Conservation (phyloP, 2,329 filamentous ascomycete species). For the Xylariaceae sp. region DNA sequence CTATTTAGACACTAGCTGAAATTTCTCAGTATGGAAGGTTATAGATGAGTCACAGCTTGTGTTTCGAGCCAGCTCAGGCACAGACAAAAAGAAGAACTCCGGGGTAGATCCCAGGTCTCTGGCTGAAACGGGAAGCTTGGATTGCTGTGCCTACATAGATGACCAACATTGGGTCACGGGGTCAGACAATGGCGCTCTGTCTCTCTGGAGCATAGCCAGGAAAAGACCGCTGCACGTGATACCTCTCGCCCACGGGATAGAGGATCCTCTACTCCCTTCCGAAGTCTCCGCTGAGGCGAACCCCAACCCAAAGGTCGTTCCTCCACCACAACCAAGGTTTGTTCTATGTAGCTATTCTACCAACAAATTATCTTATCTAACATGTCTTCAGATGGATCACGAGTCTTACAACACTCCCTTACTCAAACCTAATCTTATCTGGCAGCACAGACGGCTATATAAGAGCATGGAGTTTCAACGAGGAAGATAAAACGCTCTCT, state of each 20-base stretch:
- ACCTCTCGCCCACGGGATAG: conserved; percentile 78
- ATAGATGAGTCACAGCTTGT: conserved; percentile 93
- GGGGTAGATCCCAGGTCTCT: conserved; percentile 45
- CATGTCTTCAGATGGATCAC: conserved; percentile 69
- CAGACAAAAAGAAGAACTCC: conserved; percentile 46
- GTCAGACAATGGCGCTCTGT: conserved; percentile 82
- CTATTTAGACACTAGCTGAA: conserved; percentile 1
- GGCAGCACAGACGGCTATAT: conserved; percentile 94
- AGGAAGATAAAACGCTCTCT: conserved; percentile 78
- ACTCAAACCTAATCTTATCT: conserved; percentile 83
- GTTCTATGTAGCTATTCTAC: neutral
- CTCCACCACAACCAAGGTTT: conserved; percentile 56
- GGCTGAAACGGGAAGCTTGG: conserved; percentile 80
- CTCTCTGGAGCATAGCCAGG: conserved; percentile 74
- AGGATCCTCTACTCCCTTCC: conserved; percentile 63
- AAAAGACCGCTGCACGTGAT: conserved; percentile 89
- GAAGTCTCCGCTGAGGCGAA: conserved; percentile 70
- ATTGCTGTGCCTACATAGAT: conserved; percentile 86
- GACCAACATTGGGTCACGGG: conserved; percentile 89
- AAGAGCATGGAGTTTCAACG: conserved; percentile 77
- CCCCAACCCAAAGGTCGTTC: conserved; percentile 54
- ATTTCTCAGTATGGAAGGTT: conserved; percentile 73
- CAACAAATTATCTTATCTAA: neutral
- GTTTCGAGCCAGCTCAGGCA: conserved; percentile 73
- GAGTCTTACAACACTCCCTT: conserved; percentile 79